phyloP scores from a whole-genome alignment of 495 filamentous ascomycete species.

The Neurospora sp. region DNA sequence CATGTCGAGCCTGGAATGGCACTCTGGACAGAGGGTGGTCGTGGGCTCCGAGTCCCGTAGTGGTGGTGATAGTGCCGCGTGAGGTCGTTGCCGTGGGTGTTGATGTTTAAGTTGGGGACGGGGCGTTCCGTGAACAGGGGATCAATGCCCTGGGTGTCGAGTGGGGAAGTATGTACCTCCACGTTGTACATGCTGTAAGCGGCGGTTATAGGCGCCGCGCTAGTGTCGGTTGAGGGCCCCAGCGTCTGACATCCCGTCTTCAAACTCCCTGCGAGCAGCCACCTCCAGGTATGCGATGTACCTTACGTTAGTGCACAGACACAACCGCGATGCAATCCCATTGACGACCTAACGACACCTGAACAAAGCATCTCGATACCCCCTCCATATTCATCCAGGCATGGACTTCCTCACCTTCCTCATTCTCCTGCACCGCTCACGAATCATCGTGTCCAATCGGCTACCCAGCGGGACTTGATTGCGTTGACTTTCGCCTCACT shows the following conservation, averaged over 20 bases:
- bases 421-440: not conserved
- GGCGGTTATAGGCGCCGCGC: not conserved
- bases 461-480: not conserved
- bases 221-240: not conserved
- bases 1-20: slow-evolving; percentile 8
- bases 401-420: not conserved
- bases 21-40: not conserved
- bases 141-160: not conserved
- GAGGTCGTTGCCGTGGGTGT: too few species aligned
- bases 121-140: not conserved
- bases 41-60: not conserved
- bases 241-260: not conserved
- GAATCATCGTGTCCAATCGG: not conserved
- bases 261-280: not conserved
- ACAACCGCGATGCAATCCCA: not conserved
- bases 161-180: not conserved
- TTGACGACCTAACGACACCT: not conserved
- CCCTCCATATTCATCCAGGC: not conserved
- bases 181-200: not conserved
- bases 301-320: not conserved
- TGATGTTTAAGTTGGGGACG: not conserved
- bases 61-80: not conserved
- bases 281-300: not conserved
- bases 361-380: not conserved
- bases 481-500: not conserved